phyloP scores from a whole-genome alignment of 2,329 filamentous ascomycete species.

The Scedosporium boydii region DNA sequence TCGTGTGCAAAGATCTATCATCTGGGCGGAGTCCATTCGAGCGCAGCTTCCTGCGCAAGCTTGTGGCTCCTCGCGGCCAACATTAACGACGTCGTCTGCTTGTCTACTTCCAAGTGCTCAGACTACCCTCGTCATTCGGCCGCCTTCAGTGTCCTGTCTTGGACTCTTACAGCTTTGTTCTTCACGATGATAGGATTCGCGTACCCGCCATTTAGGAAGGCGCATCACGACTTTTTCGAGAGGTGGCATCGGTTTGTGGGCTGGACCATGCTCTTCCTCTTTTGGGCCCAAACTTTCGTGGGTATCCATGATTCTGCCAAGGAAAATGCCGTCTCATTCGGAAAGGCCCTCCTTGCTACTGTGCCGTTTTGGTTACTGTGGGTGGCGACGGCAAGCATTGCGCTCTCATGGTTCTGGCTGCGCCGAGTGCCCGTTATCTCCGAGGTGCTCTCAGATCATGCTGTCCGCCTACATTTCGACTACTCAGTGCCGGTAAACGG shows the following conservation, averaged over 20 bases:
- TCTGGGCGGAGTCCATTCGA: slow-evolving; percentile 41
- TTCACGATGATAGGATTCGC: slow-evolving; percentile 51
- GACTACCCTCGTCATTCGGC: slow-evolving; percentile 27
- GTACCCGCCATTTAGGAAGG: slow-evolving; percentile 52
- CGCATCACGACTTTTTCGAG: slow-evolving; percentile 61
- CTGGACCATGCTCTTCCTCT: slow-evolving; percentile 56
- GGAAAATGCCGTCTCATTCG: slow-evolving; percentile 18
- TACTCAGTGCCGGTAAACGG: slow-evolving; percentile 47
- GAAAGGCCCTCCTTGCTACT: slow-evolving; percentile 24
- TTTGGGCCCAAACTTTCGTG: slow-evolving; percentile 55
- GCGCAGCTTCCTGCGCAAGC: slow-evolving; percentile 37
- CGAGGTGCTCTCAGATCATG: slow-evolving; percentile 62
- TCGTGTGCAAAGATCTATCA: slow-evolving; percentile 42
- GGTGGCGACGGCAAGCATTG: slow-evolving; percentile 52
- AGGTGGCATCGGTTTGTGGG: slow-evolving; percentile 61
- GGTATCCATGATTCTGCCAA: slow-evolving; percentile 32
- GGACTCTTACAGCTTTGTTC: slow-evolving; percentile 48
- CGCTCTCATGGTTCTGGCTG: slow-evolving; percentile 65
- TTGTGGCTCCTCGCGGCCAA: slow-evolving; percentile 39
- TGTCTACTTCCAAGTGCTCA: slow-evolving; percentile 14
- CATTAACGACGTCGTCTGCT: slow-evolving; percentile 23
- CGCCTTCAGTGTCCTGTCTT: slow-evolving; percentile 38
- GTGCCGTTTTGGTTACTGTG: slow-evolving; percentile 58
- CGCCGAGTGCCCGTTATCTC: slow-evolving; percentile 56
- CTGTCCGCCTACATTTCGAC: slow-evolving; percentile 59